A percentile compares a stretch with the other conserved stretches of the same genome.
Conservation (phyloP, 371 early-diverging fungal genomes). For the Lichtheimia corymbifera region DNA sequence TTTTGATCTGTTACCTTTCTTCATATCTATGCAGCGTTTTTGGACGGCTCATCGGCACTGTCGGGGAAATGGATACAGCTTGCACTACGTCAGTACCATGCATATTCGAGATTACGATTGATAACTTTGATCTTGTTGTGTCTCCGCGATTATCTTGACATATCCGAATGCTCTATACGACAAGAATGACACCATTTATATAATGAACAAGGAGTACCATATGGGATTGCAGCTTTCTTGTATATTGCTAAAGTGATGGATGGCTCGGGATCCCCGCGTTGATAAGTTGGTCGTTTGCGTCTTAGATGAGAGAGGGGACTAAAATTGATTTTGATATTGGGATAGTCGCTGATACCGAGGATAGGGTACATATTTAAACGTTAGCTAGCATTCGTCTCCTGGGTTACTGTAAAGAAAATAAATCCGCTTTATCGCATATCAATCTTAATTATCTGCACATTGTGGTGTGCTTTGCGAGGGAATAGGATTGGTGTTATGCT, state of each 20-base stretch:
- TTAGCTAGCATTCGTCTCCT: no score
- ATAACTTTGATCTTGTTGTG: constrained; percentile 53
- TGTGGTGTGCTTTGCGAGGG: no score
- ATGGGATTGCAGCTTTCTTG: constrained; percentile 8
- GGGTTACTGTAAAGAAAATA: no score
- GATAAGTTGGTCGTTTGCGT: constrained; percentile 59
- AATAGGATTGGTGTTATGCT: no score
- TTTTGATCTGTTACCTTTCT: constrained; percentile 42
- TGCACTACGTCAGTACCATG: constrained; percentile 63
- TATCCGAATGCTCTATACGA: constrained; percentile 56
- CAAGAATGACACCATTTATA: constrained; percentile 51
- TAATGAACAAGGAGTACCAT: constrained; percentile 34
- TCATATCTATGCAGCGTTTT: constrained; percentile 56
- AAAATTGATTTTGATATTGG: constrained; percentile 47
- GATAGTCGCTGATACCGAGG: constrained; percentile 49
- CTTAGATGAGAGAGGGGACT: constrained; percentile 51
- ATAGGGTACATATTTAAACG: constrained; percentile 11
- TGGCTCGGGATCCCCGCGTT: constrained; percentile 63
- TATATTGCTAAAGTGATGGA: constrained; percentile 61
- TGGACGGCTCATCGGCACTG: constrained; percentile 43
- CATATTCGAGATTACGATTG: neutral
- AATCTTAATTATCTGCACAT: no score
- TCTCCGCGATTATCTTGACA: constrained; percentile 27
- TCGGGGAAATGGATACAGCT: constrained; percentile 53
- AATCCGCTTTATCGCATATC: no score